Base-by-base conservation (phyloP, 163 green algal genomes). In the Trebouxia gelatinosa region DNA sequence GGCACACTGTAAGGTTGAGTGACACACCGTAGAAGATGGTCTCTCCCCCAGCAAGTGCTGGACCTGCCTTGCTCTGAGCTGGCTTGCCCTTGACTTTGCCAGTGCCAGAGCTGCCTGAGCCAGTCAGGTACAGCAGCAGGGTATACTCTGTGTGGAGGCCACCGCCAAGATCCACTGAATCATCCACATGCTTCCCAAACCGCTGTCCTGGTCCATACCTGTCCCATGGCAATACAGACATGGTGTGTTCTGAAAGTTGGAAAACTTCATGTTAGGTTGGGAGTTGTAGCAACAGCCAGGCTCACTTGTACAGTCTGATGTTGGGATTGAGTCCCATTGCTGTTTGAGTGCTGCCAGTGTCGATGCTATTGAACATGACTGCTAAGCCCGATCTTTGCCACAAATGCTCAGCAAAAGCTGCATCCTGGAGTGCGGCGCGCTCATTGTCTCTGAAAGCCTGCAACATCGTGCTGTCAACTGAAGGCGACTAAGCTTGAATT, bases 121-220 rank as follows among this genome's bases (percentile, higher is more conserved):
- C 79, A n/a, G 74, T 88, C 0, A 96, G 75, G 76, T 96, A 96
- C 0, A 96, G 76, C 0, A 96, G 84, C 51, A 96, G 77, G 0
- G 92, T 96, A 80, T 93, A 96, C 11, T 61, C 58, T 3, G 91
- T 94, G 26, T 57, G 48, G 2, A 17, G 23, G 7, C 85, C 87
- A 26, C 50, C 46, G 0, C 28, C 70, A 13, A 89, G 32, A 13
- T 83, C 72, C 16, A 88, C 85, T 46, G 77, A 87, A 34, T 95
- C 92, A 57, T 96, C 92, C 13, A 96, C 82, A 81, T 96, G 92
- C 71, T 79, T 86, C 6, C 91, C 90, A 84, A 95, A 96, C 35
- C 79, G 78, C 70, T 95, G 87, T 0, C 89, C 87, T 9, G 43
- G n/a, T 29, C 16, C 37, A 75, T 95, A 95, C 57, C 88, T 90